These are phyloP conservation scores for Fusarium protoensiforme DNA, from an alignment of 2,329 filamentous ascomycete genomes.

Conservation along the genomic window DNA sequence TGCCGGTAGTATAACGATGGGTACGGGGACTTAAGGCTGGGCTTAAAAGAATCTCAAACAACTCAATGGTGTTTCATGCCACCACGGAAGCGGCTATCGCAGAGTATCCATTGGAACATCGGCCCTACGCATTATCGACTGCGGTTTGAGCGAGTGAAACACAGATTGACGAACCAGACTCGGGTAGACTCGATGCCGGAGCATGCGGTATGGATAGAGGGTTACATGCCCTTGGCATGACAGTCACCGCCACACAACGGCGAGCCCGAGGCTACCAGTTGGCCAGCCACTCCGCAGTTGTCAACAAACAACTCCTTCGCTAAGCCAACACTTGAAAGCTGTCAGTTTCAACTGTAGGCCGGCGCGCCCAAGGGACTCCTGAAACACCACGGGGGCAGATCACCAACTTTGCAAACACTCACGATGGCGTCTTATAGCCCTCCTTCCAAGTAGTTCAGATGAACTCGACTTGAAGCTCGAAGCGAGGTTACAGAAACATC, in stretches of 20 bases:
- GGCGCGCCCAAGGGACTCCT: constrained; percentile 21
- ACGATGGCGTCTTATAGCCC: neutral
- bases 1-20: constrained; percentile 11
- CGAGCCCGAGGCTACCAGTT: neutral
- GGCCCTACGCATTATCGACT: constrained; percentile 6
- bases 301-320: neutral
- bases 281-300: neutral
- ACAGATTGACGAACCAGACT: neutral
- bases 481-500: neutral
- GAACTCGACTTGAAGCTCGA: neutral
- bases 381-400: constrained; percentile 23
- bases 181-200: neutral
- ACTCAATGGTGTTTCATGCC: constrained; percentile 28
- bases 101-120: constrained; percentile 34
- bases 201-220: neutral
- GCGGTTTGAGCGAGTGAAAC: constrained; percentile 3
- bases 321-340: neutral
- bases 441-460: neutral
- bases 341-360: constrained; percentile 9
- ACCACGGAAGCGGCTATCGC: constrained; percentile 17
- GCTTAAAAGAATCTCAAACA: constrained; percentile 28
- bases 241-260: neutral
- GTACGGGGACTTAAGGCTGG: constrained; percentile 20
- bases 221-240: neutral
- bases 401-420: constrained; percentile 31